A percentile compares a stretch with the other conserved stretches of the same genome.
Evolutionary conservation across 805 yeast genomes (phyloP).

Genomic region (Candida tallmaniae): DNA sequence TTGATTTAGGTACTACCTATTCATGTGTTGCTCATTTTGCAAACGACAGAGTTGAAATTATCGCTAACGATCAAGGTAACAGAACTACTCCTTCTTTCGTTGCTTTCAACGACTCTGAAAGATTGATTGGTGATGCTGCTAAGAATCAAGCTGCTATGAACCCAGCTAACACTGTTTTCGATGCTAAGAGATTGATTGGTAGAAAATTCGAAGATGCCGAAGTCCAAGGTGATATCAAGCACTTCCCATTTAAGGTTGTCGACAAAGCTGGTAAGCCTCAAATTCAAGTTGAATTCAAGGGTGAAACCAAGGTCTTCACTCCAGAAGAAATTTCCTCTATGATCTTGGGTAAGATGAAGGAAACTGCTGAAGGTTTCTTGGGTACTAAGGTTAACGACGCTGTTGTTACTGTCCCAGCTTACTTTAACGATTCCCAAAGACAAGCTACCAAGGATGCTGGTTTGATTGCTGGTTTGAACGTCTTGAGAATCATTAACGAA

Average conservation of each 20-base stretch:
- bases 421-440: constrained; percentile 96
- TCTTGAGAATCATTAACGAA: constrained; percentile 90
- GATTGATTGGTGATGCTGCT: constrained; percentile 96
- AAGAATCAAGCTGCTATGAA: constrained; percentile 97
- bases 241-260: constrained; percentile 81
- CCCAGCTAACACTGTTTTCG: constrained; percentile 88
- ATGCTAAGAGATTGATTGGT: constrained; percentile 92
- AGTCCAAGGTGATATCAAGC: constrained; percentile 56
- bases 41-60: constrained; percentile 89
- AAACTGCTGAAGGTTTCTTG: constrained; percentile 84
- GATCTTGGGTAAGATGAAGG: constrained; percentile 87
- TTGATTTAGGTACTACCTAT: constrained; percentile 92
- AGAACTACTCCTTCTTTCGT: constrained; percentile 97
- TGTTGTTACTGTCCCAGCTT: constrained; percentile 95
- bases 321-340: constrained; percentile 95
- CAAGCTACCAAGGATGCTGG: constrained; percentile 99
- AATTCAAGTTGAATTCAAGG: constrained; percentile 79
- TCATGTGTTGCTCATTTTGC: constrained; percentile 96
- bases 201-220: constrained; percentile 80
- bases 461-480: constrained; percentile 92
- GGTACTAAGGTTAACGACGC: constrained; percentile 63
- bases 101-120: constrained; percentile 90
- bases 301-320: constrained; percentile 83
- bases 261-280: constrained; percentile 75
- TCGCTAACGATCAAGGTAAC: constrained; percentile 98